These are phyloP conservation scores for Nannizziopsis barbatae DNA, from an alignment of 2,329 filamentous ascomycete species.

Conservation along the genomic window DNA sequence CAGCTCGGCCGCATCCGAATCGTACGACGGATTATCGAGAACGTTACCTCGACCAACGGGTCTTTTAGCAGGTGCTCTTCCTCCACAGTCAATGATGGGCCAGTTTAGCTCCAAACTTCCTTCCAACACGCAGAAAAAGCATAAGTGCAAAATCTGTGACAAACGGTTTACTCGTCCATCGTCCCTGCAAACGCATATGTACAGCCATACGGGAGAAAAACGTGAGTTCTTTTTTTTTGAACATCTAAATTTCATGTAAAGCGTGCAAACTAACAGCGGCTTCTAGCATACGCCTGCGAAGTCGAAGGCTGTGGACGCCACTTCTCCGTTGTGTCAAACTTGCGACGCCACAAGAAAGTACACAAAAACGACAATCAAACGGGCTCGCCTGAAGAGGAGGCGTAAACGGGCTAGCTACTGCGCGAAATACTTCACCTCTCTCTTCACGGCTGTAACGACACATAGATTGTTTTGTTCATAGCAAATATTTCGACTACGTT, in stretches of 20 bases:
- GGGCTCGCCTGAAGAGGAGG: slow-evolving; percentile 33
- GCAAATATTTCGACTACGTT: not conserved
- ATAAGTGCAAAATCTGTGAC: slow-evolving; percentile 98
- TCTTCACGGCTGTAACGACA: slow-evolving; percentile 10
- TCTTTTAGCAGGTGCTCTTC: slow-evolving; percentile 50
- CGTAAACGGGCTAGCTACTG: slow-evolving; percentile 20
- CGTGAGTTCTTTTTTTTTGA: slow-evolving; percentile 57
- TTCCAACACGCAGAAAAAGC: slow-evolving; percentile 95
- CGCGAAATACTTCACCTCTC: slow-evolving; percentile 12
- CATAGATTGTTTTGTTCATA: slow-evolving; percentile 4
- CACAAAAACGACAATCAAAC: slow-evolving; percentile 57
- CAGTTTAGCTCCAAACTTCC: slow-evolving; percentile 96
- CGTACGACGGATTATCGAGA: slow-evolving; percentile 67
- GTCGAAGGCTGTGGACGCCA: slow-evolving; percentile 90
- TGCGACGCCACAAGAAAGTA: slow-evolving; percentile 88
- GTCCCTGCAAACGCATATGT: slow-evolving; percentile 94
- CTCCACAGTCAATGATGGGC: slow-evolving; percentile 94
- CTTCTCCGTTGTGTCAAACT: slow-evolving; percentile 94
- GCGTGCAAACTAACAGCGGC: slow-evolving; percentile 17
- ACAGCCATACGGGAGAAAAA: slow-evolving; percentile 96
- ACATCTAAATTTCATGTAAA: not conserved
- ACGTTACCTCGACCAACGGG: slow-evolving; percentile 72
- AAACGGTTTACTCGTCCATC: slow-evolving; percentile 93
- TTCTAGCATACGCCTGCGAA: slow-evolving; percentile 77
- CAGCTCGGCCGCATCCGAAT: slow-evolving; percentile 75